Evolutionary conservation across 331 rosid species (phyloP).

Genomic region (Pyracantha coccinea): DNA sequence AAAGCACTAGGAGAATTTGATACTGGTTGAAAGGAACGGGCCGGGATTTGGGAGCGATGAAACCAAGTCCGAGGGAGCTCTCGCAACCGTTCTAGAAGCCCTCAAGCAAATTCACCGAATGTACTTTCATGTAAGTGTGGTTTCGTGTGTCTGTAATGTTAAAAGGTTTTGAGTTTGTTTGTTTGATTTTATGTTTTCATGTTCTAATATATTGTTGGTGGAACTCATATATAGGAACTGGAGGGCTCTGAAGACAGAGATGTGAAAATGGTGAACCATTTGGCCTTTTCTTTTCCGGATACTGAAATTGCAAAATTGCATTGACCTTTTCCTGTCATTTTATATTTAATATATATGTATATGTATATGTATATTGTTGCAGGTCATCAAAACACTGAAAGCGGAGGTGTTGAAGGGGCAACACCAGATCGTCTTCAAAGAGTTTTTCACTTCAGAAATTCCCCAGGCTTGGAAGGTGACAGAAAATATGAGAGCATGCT

Average conservation of each 20-base stretch:
- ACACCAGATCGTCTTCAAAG: too few relatives aligned
- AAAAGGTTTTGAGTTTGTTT: not conserved
- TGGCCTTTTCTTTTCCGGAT: not conserved
- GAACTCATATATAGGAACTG: conserved; percentile 44
- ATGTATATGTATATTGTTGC: too few relatives aligned
- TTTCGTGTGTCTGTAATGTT: conserved; percentile 1
- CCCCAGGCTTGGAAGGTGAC: too few relatives aligned
- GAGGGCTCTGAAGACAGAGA: conserved; percentile 46
- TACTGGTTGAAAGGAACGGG: conserved; percentile 87
- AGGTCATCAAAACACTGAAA: too few relatives aligned
- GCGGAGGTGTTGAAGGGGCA: too few relatives aligned
- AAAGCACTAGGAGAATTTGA: conserved; percentile 66
- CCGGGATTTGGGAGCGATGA: conserved; percentile 63
- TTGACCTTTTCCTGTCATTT: not conserved
- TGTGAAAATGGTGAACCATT: conserved; percentile 62
- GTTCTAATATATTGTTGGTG: conserved; percentile 22
- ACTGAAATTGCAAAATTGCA: not conserved
- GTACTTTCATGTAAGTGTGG: conserved; percentile 63
- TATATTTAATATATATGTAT: too few relatives aligned
- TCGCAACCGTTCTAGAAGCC: conserved; percentile 52
- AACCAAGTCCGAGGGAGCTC: conserved; percentile 63
- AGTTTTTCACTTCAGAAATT: too few relatives aligned
- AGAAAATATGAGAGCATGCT: too few relatives aligned
- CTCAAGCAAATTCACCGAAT: conserved; percentile 56
- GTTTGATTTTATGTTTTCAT: not conserved